Evolutionary conservation across 2,329 filamentous ascomycete species (phyloP), one percentile per base, ranked within the genome.

Genomic region (Colletotrichum magnum): DNA sequence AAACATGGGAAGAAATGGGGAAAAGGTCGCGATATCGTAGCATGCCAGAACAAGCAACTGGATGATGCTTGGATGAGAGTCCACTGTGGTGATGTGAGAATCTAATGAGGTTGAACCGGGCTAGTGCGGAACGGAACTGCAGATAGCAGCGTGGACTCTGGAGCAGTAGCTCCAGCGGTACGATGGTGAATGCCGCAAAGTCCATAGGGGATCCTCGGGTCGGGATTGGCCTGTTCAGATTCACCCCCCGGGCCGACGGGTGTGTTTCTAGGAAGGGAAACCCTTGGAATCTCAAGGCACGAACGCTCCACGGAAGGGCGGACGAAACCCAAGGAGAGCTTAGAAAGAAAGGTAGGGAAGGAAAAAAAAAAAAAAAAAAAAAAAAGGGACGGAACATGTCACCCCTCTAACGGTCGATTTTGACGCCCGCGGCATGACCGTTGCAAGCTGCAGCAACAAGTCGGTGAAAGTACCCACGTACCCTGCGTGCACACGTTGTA

Each of bases 391-490:
- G 7, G 45, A 32, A 45, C 53, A n/a, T 64, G 53, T 32, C 53
- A 64, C 52, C 48, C 32, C 26, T 15, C 41, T 43, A 13, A 43
- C 41, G 53, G 53, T 18, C 9, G 43, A 21, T 43, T 36, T 43
- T 36, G 60, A 16, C 36, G 54, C 61, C 48, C 54, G 57, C 62
- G 51, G 43, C 16, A 50, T 48, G 50, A 16, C 56, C 36, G 62
- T 66, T 66, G 28, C 21, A 24, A 66, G 32, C 24, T 50, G 56
- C 36, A 54, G 56, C 36, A 54, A 59, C 32, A 59, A 69, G 67
- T 69, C 62, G 67, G 67, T 69, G 67, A 67, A 69, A 69, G 67
- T 67, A 36, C 52, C 57, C 51, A 24, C 21, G 21, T 24, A 24
- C 21, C 21, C 21, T 24, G 21, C 21, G 21, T 61, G 56, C n/a